Percentiles rank a stretch among this genome's conserved stretches.
These are phyloP conservation scores for Yamagishiella unicocca DNA, from an alignment of 139 green algal genomes.

Conservation along the genomic window DNA sequence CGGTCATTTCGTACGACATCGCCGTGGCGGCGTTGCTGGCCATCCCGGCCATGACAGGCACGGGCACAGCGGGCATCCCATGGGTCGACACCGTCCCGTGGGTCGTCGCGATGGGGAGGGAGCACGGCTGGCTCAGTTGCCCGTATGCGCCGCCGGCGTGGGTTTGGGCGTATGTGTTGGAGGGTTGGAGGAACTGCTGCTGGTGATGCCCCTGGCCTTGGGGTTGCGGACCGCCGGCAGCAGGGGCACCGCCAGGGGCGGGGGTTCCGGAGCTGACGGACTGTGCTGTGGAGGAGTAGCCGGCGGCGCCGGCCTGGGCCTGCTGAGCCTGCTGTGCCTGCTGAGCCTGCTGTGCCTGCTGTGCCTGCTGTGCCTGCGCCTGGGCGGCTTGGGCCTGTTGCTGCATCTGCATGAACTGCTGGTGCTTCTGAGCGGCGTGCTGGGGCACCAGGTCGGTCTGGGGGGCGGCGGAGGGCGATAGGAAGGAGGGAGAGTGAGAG, in stretches of 20 bases:
- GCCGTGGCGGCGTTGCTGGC: background rate
- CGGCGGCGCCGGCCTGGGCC: background rate
- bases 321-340: background rate
- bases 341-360: background rate
- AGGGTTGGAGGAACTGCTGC: background rate
- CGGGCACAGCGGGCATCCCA: background rate
- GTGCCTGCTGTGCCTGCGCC: background rate
- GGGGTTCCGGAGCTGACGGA: background rate
- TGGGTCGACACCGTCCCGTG: background rate
- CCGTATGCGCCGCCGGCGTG: background rate
- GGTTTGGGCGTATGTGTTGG: constrained; percentile 4
- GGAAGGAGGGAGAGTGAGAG: background rate
- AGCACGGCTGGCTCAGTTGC: background rate
- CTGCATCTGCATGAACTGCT: constrained; percentile 20
- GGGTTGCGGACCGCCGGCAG: background rate
- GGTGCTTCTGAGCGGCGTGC: background rate
- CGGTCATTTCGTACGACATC: background rate
- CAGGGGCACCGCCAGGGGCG: background rate
- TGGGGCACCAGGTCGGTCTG: background rate
- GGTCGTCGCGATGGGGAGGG: background rate
- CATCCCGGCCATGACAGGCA: background rate
- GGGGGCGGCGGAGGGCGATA: background rate
- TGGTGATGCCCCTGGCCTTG: background rate
- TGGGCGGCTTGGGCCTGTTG: background rate
- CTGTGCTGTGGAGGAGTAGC: background rate